phyloP scores from a whole-genome alignment of 306 rosid species.

The Casuarina cunninghamiana region DNA sequence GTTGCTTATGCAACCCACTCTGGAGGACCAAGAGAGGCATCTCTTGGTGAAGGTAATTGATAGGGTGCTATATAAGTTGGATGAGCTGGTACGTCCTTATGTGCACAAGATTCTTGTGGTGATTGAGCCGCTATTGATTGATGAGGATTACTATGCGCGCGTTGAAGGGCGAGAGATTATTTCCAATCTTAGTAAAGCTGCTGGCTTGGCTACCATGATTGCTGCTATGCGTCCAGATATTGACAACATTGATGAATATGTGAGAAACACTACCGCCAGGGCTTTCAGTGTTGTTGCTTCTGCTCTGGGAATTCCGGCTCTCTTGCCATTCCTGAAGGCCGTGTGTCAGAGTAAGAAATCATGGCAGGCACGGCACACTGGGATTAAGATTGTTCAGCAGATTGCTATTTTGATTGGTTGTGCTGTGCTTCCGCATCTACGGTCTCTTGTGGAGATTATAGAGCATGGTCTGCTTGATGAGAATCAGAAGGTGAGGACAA shows the following conservation, averaged over 20 bases:
- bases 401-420: constrained; percentile 96
- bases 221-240: constrained; percentile 99
- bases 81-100: constrained; percentile 90
- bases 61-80: constrained; percentile 89
- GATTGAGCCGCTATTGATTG: constrained; percentile 90
- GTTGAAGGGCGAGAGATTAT: constrained; percentile 95
- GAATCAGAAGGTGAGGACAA: constrained; percentile 95
- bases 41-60: constrained; percentile 83
- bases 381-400: constrained; percentile 97
- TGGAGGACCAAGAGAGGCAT: constrained; percentile 84
- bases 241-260: constrained; percentile 93
- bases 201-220: constrained; percentile 98
- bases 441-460: constrained; percentile 87
- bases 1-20: constrained; percentile 75
- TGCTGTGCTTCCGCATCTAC: constrained; percentile 86
- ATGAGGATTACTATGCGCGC: constrained; percentile 96
- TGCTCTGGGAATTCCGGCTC: constrained; percentile 93
- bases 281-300: constrained; percentile 98
- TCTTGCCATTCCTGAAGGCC: constrained; percentile 87
- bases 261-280: constrained; percentile 92
- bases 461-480: constrained; percentile 91
- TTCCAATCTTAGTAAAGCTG: constrained; percentile 96
- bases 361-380: constrained; percentile 97
- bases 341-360: constrained; percentile 99
- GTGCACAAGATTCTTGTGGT: constrained; percentile 98